These are phyloP conservation scores for Daldinia caldariorum DNA, from an alignment of 495 filamentous ascomycete species.

Conservation along the genomic window DNA sequence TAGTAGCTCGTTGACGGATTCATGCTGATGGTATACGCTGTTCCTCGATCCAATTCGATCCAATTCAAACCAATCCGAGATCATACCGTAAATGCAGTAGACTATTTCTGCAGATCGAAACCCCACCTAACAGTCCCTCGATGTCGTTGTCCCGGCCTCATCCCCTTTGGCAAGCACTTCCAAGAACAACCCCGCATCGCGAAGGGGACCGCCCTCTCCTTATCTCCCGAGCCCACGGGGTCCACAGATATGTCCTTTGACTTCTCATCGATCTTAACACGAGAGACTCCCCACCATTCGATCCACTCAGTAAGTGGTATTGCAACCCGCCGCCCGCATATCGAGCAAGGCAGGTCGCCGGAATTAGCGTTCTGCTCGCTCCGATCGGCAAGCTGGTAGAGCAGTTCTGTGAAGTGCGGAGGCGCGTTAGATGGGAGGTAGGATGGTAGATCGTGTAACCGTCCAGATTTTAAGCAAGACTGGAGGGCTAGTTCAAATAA, in stretches of 20 bases:
- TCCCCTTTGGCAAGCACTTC: slow-evolving; percentile 62
- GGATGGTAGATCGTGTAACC: slow-evolving; percentile 50
- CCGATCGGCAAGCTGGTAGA: slow-evolving; percentile 55
- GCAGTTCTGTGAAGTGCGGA: slow-evolving; percentile 51
- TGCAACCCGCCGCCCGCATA: slow-evolving; percentile 67
- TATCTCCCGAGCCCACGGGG: slow-evolving; percentile 35
- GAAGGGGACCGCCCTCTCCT: slow-evolving; percentile 66
- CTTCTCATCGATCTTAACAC: background rate
- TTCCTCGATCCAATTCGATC: background rate
- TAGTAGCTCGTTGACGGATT: background rate
- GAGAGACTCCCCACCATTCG: slow-evolving; percentile 69
- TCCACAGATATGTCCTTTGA: background rate
- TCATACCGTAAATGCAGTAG: background rate
- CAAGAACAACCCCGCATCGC: slow-evolving; percentile 71
- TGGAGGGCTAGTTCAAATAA: slow-evolving; percentile 68
- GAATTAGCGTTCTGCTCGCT: slow-evolving; percentile 50
- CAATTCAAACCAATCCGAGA: too few relatives aligned
- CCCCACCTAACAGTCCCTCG: slow-evolving; percentile 23
- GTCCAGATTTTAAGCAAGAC: slow-evolving; percentile 42
- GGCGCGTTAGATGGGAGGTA: slow-evolving; percentile 61
- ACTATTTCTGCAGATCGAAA: background rate
- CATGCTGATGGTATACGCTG: background rate
- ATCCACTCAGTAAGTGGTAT: slow-evolving; percentile 74
- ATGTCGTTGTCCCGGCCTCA: slow-evolving; percentile 24
- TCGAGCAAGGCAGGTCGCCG: slow-evolving; percentile 67